Conservation (phyloP, 495 filamentous ascomycete species). For the Penicillium paxilli region DNA sequence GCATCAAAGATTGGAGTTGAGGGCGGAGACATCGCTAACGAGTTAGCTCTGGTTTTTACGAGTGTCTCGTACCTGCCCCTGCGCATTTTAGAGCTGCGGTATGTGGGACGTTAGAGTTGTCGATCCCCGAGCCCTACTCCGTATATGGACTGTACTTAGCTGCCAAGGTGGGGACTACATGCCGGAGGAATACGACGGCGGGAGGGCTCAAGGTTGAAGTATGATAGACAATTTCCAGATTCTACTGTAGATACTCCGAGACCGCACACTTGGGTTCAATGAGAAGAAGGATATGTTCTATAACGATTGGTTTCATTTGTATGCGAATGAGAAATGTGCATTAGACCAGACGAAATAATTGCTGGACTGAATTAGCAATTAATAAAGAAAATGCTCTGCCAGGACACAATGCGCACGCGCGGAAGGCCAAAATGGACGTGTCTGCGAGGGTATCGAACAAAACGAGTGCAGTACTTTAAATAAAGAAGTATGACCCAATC, state of each 20-base stretch:
- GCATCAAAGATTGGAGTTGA: conserved; percentile 23
- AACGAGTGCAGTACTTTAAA: conserved; percentile 19
- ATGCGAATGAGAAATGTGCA: conserved; percentile 13
- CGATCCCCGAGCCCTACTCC: not conserved
- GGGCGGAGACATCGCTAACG: conserved; percentile 31
- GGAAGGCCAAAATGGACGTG: conserved; percentile 5
- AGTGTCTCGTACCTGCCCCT: conserved; percentile 20
- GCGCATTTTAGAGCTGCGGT: conserved; percentile 27
- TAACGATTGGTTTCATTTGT: conserved; percentile 1
- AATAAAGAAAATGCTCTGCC: conserved; percentile 11
- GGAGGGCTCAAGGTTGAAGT: too few species aligned
- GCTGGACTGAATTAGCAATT: conserved; percentile 5
- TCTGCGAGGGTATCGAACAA: conserved; percentile 28
- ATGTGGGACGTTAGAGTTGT: conserved; percentile 24
- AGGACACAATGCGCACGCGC: conserved; percentile 8
- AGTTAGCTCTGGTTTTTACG: conserved; percentile 28
- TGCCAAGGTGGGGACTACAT: not conserved
- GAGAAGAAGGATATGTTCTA: not conserved
- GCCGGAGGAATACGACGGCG: not conserved
- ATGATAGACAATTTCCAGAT: not conserved
- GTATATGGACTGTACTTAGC: too few species aligned
- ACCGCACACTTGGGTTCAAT: too few species aligned
- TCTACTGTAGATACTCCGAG: not conserved
- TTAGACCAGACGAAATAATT: conserved; percentile 1
- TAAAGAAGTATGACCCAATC: conserved; percentile 23